These are phyloP conservation scores for Testicularia cyperi DNA, from an alignment of 1,284 basidiomycete genomes.

Conservation along the genomic window DNA sequence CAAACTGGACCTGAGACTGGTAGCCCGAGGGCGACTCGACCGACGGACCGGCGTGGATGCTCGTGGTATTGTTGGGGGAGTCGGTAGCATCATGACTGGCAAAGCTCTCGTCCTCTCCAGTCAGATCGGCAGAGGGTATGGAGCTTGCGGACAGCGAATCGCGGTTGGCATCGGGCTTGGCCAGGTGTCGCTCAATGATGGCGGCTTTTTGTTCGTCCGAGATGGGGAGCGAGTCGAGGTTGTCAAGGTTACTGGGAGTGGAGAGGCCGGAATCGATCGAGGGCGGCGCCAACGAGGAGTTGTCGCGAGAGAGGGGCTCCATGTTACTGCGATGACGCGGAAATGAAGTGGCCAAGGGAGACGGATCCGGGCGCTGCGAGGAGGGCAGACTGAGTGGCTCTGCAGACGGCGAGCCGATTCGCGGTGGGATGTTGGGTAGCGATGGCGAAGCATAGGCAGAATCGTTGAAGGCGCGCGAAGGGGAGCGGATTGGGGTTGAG, in stretches of 20 bases:
- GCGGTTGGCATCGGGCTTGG: slow-evolving; percentile 24
- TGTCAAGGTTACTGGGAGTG: slow-evolving; percentile 41
- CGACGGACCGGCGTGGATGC: neutral
- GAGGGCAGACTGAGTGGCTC: slow-evolving; percentile 25
- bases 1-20: slow-evolving; percentile 6
- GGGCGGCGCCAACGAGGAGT: slow-evolving; percentile 28
- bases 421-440: slow-evolving; percentile 44
- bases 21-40: slow-evolving; percentile 7
- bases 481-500: slow-evolving; percentile 26
- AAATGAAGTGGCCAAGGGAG: slow-evolving; percentile 9
- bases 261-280: slow-evolving; percentile 27
- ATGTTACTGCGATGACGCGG: slow-evolving; percentile 10
- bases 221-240: slow-evolving; percentile 47
- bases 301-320: slow-evolving; percentile 31
- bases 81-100: slow-evolving; percentile 8
- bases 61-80: neutral
- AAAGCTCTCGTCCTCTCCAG: slow-evolving; percentile 9
- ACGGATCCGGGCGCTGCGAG: slow-evolving; percentile 24
- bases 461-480: slow-evolving; percentile 21
- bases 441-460: slow-evolving; percentile 23
- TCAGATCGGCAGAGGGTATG: slow-evolving; percentile 20
- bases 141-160: slow-evolving; percentile 34
- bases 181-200: slow-evolving; percentile 49
- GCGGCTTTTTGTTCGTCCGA: slow-evolving; percentile 50
- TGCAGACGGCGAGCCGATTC: slow-evolving; percentile 35